Evolutionary conservation across 305 asterid species (phyloP).

Genomic region (Ilex paraguariensis): DNA sequence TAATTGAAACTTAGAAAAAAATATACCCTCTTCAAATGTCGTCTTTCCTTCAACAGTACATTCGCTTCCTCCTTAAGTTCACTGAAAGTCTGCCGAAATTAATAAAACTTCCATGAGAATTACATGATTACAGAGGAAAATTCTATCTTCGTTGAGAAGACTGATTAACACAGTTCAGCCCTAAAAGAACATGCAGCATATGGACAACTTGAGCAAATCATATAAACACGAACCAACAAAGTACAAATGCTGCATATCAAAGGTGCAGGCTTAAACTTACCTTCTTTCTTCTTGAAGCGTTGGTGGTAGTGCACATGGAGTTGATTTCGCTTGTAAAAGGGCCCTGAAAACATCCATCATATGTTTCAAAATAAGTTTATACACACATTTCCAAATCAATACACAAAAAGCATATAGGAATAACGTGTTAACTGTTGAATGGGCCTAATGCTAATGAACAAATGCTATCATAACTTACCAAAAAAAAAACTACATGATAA

Average conservation of each 20-base stretch:
- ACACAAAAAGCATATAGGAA: too few species aligned
- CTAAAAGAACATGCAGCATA: neutral
- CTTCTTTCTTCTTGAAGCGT: constrained; percentile 22
- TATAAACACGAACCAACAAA: neutral
- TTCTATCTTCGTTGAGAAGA: neutral
- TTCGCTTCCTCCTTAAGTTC: constrained; percentile 33
- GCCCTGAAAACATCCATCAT: constrained; percentile 12
- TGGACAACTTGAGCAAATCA: neutral
- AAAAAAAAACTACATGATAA: too few species aligned
- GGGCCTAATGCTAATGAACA: too few species aligned
- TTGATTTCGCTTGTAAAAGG: constrained; percentile 3
- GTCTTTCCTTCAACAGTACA: constrained; percentile 26
- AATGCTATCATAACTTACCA: too few species aligned
- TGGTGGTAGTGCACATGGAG: constrained; percentile 3
- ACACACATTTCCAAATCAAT: too few species aligned
- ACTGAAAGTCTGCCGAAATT: constrained; percentile 13
- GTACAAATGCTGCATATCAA: neutral
- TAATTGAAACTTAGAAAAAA: neutral
- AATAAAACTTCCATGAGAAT: neutral
- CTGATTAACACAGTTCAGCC: neutral
- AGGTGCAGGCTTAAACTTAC: constrained; percentile 4
- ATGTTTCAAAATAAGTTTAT: neutral
- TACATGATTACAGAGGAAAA: too few species aligned
- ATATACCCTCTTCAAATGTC: constrained; percentile 18
- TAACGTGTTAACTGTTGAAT: too few species aligned